Percentiles rank a stretch among this genome's conserved stretches.
These are phyloP conservation scores for Phytophthora litchii DNA, from an alignment of 352 stramenopile genomes.

Conservation along the genomic window DNA sequence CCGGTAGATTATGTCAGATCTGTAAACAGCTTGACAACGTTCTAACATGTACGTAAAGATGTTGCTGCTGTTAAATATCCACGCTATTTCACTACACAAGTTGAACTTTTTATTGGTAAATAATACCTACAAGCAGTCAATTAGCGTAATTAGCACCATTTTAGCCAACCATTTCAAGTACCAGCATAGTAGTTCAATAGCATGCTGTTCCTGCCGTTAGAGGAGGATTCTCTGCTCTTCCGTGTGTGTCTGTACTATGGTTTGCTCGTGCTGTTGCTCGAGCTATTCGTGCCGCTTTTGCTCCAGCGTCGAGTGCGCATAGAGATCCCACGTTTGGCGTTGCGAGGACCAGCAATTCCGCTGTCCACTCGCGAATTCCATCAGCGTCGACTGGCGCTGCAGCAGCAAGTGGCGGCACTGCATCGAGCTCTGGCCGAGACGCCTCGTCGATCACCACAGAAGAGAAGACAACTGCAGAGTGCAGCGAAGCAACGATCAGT, in stretches of 20 bases:
- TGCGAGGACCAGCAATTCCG: constrained; percentile 25
- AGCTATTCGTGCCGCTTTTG: constrained; percentile 57
- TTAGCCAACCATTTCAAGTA: background rate
- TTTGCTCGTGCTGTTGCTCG: constrained; percentile 50
- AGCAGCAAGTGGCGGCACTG: constrained; percentile 43
- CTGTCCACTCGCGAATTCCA: constrained; percentile 50
- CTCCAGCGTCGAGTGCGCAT: constrained; percentile 64
- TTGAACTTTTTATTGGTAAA: background rate
- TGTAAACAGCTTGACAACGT: constrained; percentile 1
- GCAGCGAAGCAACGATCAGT: background rate
- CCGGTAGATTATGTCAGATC: constrained; percentile 46
- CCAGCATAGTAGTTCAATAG: background rate
- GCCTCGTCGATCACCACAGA: constrained; percentile 22
- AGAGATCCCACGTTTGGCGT: constrained; percentile 37
- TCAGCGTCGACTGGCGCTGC: constrained; percentile 43
- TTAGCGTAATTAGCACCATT: background rate
- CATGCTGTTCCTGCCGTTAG: constrained; percentile 57
- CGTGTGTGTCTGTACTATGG: constrained; percentile 65
- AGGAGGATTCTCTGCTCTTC: constrained; percentile 59
- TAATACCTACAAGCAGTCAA: no score
- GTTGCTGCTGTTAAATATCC: background rate
- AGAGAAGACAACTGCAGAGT: constrained; percentile 6
- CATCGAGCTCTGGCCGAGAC: constrained; percentile 39
- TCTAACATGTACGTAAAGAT: no score
- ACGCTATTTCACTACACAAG: background rate